A percentile compares a stretch with the other conserved stretches of the same genome.
phyloP scores from a whole-genome alignment of 2,329 filamentous ascomycete genomes.

The Xylaria digitata region DNA sequence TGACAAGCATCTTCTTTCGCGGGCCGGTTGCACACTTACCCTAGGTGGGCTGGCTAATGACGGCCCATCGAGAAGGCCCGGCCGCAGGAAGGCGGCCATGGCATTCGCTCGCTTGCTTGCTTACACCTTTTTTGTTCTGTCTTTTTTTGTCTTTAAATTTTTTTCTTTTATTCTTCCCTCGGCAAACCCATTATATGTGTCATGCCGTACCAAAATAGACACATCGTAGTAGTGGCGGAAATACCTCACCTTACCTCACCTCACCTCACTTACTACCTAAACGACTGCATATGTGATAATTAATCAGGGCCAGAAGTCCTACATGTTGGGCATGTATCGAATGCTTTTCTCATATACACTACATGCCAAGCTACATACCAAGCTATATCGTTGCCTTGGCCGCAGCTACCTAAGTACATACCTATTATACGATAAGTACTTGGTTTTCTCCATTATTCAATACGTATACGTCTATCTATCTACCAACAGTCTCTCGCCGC shows the following conservation, averaged over 20 bases:
- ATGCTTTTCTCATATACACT: background rate
- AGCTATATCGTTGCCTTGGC: conserved; percentile 16
- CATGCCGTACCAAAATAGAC: conserved; percentile 29
- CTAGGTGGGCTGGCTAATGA: conserved; percentile 14
- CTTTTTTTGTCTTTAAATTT: conserved; percentile 1
- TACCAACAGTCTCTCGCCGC: background rate
- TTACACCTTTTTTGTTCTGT: conserved; percentile 4
- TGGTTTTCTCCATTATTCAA: conserved; percentile 1
- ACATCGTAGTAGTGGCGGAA: conserved; percentile 12
- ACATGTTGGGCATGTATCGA: background rate
- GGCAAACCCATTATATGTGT: conserved; percentile 17
- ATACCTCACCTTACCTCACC: conserved; percentile 29
- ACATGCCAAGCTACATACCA: background rate
- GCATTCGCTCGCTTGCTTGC: conserved; percentile 21
- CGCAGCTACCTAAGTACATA: background rate
- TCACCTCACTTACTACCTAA: conserved; percentile 1
- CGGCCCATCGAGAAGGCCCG: conserved; percentile 18
- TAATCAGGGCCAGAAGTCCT: conserved; percentile 7
- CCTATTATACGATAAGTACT: conserved; percentile 31
- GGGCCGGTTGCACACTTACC: conserved; percentile 31
- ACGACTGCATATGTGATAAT: conserved; percentile 7
- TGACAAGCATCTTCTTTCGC: conserved; percentile 34
- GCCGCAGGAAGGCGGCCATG: conserved; percentile 15
- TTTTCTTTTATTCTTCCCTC: conserved; percentile 1
- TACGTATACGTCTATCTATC: background rate